phyloP scores from a whole-genome alignment of 2,329 filamentous ascomycete species.

The Fusarium decemcellulare region DNA sequence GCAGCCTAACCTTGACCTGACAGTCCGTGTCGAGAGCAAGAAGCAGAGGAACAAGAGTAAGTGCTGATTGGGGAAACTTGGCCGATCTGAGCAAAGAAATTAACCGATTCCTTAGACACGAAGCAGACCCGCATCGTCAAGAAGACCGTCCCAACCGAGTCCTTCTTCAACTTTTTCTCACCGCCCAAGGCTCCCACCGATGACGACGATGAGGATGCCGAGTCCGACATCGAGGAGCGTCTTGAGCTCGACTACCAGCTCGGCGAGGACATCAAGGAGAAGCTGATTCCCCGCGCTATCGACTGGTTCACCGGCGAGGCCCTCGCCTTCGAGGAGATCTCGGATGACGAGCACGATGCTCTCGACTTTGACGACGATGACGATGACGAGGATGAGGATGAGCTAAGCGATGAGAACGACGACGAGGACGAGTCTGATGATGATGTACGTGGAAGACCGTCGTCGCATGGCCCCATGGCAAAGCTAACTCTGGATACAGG shows the following conservation, averaged over 20 bases:
- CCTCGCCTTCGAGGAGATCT: slow-evolving; percentile 94
- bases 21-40: slow-evolving; percentile 96
- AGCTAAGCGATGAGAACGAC: slow-evolving; percentile 86
- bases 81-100: not conserved
- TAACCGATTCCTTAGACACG: slow-evolving; percentile 75
- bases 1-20: slow-evolving; percentile 94
- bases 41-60: slow-evolving; percentile 99
- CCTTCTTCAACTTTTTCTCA: slow-evolving; percentile 99
- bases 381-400: slow-evolving; percentile 93
- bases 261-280: slow-evolving; percentile 99
- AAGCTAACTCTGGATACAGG: slow-evolving; percentile 63
- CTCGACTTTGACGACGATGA: slow-evolving; percentile 91
- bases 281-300: slow-evolving; percentile 97
- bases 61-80: slow-evolving; percentile 37
- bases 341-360: slow-evolving; percentile 85
- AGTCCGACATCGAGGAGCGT: slow-evolving; percentile 95
- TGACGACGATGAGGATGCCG: slow-evolving; percentile 78
- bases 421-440: slow-evolving; percentile 87
- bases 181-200: slow-evolving; percentile 89
- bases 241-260: slow-evolving; percentile 99
- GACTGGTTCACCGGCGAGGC: slow-evolving; percentile 99
- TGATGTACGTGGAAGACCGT: slow-evolving; percentile 68
- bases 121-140: slow-evolving; percentile 99
- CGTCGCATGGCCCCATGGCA: not conserved
- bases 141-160: slow-evolving; percentile 98